Conservation (phyloP, 2,329 filamentous ascomycete genomes). For the Zasmidium angulare region DNA sequence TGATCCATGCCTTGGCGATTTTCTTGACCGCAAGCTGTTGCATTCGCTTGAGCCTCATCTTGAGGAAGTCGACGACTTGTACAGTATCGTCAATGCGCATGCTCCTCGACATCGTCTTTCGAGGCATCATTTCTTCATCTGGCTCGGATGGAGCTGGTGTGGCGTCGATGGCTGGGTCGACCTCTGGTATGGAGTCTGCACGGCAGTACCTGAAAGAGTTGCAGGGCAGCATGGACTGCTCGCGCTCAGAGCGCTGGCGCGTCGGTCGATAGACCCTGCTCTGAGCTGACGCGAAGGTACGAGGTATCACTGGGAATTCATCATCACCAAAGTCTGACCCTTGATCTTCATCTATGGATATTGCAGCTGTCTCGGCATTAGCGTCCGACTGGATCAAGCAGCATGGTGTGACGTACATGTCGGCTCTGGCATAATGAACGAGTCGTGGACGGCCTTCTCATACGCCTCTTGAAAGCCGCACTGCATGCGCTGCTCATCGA, state of each 20-base stretch:
- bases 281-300: background rate
- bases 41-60: conserved; percentile 41
- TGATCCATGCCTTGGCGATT: conserved; percentile 74
- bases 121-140: background rate
- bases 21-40: conserved; percentile 72
- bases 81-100: conserved; percentile 19
- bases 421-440: background rate
- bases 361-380: background rate
- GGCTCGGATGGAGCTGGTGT: background rate
- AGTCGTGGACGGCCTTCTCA: background rate
- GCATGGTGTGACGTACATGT: background rate
- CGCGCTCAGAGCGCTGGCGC: conserved; percentile 10
- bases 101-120: conserved; percentile 8
- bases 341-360: background rate
- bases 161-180: background rate
- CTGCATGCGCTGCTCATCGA: background rate
- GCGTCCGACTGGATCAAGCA: background rate
- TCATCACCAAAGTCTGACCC: conserved; percentile 1
- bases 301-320: background rate
- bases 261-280: background rate
- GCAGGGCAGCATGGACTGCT: conserved; percentile 12
- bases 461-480: background rate
- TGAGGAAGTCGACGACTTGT: conserved; percentile 14
- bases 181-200: conserved; percentile 4
- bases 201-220: conserved; percentile 3